Conservation (phyloP, 2,329 filamentous ascomycete species). For the Fusarium heterosporum region DNA sequence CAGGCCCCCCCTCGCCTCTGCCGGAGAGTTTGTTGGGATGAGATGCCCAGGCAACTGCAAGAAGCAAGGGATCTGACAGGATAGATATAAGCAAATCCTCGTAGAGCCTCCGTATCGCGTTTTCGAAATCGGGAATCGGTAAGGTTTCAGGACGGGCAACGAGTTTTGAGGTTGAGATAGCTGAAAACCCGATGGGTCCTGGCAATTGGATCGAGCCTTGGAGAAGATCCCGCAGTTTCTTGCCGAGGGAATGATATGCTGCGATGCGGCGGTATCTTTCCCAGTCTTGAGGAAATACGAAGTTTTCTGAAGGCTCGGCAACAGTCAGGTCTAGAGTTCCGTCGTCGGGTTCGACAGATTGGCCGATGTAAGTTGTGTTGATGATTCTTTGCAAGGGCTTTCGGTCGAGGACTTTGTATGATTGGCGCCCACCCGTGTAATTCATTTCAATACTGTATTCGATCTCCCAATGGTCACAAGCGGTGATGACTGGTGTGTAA, state of each 20-base stretch:
- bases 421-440: conserved; percentile 36
- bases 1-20: neutral
- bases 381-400: conserved; percentile 33
- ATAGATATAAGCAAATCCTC: conserved; percentile 39
- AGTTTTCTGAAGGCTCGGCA: conserved; percentile 26
- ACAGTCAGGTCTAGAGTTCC: conserved; percentile 21
- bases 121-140: conserved; percentile 18
- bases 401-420: conserved; percentile 19
- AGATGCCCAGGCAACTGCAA: conserved; percentile 35
- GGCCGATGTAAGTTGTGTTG: conserved; percentile 25
- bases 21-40: conserved; percentile 29
- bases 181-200: conserved; percentile 11
- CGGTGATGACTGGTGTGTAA: conserved; percentile 28
- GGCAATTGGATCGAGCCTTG: conserved; percentile 26
- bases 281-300: conserved; percentile 13
- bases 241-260: conserved; percentile 33
- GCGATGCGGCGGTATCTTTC: conserved; percentile 25
- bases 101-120: conserved; percentile 19
- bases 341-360: neutral
- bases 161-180: conserved; percentile 25
- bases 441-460: conserved; percentile 37
- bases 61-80: conserved; percentile 37
- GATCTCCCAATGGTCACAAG: conserved; percentile 39
- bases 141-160: conserved; percentile 32
- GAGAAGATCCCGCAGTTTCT: conserved; percentile 26